Base-by-base conservation (phyloP, 441 rosid species). In the Mallotus repandus region DNA sequence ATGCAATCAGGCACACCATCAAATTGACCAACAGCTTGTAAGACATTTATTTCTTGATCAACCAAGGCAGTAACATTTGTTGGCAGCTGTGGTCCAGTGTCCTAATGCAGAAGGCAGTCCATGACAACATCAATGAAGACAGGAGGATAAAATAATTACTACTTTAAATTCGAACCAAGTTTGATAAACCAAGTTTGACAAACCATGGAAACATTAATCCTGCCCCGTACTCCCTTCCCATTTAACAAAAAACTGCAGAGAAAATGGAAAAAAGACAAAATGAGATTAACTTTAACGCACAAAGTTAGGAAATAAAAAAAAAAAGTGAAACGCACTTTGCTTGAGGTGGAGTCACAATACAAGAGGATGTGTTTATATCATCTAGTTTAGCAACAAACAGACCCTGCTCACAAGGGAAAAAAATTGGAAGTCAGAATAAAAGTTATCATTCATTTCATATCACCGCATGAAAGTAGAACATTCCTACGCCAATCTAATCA, bases 331-430 rank as follows among this genome's bases (percentile, higher is more conserved):
- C 35, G 25, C 22, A 58, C 63, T 58, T 58, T 58, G 63, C 63
- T 22, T 58, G 63, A 58, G 41, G 63, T 11, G 63, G 63, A 58
- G 63, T 58, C 38, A 22, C 63, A 58, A 58, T 22, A 21, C 63
- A 58, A 58, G 63, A 58, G 41, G 63, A 58, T 22, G 41, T 58
- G 63, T 25, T 58, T 22, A 25, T 25, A 29, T 58, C 13, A 58
- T 58, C 38, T 58, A 58, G 25, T 58, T 58, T 25, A 58, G 63
- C 63, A 58, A 58, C 63, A 58, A 58, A 58, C 13, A 58, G 41
- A 13, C 63, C 63, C 63, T 58, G 63, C 14, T 11, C 11, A 32
- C 5, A 4, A 58, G 22, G 9, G 11, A 11, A 29, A 11, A 58
- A 15, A 11, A 10, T 25, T 9, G 12, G 4, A 21, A 21, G 4